Percentiles rank a stretch among this genome's conserved stretches.
Conservation (phyloP, 345 rosid genomes). For the Eucalyptus globulus region DNA sequence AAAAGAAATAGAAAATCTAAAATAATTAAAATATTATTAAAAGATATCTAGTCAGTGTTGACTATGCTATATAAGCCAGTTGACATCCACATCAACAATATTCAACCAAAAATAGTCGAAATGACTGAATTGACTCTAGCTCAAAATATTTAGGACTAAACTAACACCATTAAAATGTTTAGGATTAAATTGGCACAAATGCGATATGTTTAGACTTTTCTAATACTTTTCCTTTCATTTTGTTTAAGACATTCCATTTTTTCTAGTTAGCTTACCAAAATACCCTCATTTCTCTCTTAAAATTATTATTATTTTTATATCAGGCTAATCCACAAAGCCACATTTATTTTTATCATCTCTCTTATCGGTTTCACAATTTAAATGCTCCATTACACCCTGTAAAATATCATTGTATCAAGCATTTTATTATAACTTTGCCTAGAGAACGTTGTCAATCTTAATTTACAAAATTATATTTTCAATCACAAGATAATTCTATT, state of each 20-base stretch:
- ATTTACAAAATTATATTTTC: not conserved
- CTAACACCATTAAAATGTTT: too few species aligned
- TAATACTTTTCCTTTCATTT: not conserved
- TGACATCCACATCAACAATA: too few species aligned
- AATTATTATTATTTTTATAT: not conserved
- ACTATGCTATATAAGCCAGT: fast-evolving
- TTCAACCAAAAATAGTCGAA: not conserved
- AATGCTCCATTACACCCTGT: not conserved
- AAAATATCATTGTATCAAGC: not conserved
- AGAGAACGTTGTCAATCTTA: not conserved
- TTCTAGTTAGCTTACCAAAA: not conserved
- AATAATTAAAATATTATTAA: too few species aligned
- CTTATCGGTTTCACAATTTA: not conserved
- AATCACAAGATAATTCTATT: not conserved
- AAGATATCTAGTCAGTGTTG: fast-evolving
- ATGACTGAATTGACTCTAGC: not conserved
- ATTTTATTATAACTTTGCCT: not conserved
- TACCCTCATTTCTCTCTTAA: not conserved
- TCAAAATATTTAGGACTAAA: too few species aligned
- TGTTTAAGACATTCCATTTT: not conserved
- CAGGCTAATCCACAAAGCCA: not conserved
- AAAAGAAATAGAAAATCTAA: too few species aligned
- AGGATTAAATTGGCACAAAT: fast-evolving
- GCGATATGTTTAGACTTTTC: too few species aligned
- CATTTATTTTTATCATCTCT: not conserved